These are phyloP conservation scores for Phytophthora citricola DNA, from an alignment of 352 stramenopile species.

Conservation along the genomic window DNA sequence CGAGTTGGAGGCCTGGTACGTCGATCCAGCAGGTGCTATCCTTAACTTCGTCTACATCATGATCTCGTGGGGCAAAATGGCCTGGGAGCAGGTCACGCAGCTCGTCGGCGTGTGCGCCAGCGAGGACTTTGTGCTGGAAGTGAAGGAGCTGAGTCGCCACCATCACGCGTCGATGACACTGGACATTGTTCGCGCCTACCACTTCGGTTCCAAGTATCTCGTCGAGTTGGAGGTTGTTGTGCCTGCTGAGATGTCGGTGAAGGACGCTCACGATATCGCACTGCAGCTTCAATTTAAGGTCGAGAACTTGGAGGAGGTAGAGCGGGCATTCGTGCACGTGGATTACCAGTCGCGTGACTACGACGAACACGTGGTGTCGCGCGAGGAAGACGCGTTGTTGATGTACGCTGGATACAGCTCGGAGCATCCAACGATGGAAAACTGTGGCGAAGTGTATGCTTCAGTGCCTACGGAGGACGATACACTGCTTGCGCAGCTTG, in stretches of 20 bases:
- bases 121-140: constrained; percentile 90
- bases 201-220: constrained; percentile 95
- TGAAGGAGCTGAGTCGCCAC: constrained; percentile 80
- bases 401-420: constrained; percentile 43
- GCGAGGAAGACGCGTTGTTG: constrained; percentile 54
- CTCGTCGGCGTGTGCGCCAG: constrained; percentile 74
- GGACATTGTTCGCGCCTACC: constrained; percentile 92
- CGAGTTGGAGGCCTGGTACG: constrained; percentile 77
- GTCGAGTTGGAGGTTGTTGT: constrained; percentile 95
- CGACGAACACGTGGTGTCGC: constrained; percentile 67
- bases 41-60: constrained; percentile 95
- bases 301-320: constrained; percentile 91
- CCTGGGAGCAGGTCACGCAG: constrained; percentile 92
- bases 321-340: constrained; percentile 95
- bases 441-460: constrained; percentile 25
- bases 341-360: constrained; percentile 91
- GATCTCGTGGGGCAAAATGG: constrained; percentile 90
- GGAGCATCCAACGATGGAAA: constrained; percentile 12
- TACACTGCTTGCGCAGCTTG: background rate
- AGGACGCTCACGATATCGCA: constrained; percentile 93
- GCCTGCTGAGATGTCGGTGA: constrained; percentile 90
- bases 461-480: constrained; percentile 29
- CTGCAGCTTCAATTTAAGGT: constrained; percentile 95
- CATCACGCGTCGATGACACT: constrained; percentile 80
- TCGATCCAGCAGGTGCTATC: constrained; percentile 93